phyloP scores from a whole-genome alignment of 1,284 basidiomycete genomes.

The Puccinia sorghi region DNA sequence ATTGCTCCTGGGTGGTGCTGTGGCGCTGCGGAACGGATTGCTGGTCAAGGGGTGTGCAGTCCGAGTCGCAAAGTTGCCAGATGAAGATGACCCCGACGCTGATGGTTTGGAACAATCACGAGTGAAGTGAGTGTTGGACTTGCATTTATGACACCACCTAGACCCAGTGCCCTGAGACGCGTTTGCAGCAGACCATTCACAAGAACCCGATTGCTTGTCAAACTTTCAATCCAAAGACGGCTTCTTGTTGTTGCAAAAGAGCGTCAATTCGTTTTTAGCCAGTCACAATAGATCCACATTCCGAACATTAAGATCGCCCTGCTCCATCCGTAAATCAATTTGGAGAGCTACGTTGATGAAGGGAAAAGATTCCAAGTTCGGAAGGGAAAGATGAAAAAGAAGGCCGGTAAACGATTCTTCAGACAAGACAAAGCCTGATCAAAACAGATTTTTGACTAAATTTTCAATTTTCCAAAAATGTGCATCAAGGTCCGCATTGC shows the following conservation, averaged over 20 bases:
- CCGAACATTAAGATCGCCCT: neutral
- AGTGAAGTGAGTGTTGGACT: neutral
- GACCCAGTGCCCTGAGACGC: too few relatives aligned
- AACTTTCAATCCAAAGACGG: too few relatives aligned
- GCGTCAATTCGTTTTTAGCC: neutral
- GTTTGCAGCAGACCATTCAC: too few relatives aligned
- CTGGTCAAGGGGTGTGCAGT: neutral
- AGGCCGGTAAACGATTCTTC: too few relatives aligned
- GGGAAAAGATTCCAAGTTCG: neutral
- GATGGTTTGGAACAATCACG: neutral
- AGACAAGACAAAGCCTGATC: too few relatives aligned
- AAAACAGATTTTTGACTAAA: too few relatives aligned
- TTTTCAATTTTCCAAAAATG: too few relatives aligned
- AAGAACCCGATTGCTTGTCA: too few relatives aligned
- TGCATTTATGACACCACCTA: neutral
- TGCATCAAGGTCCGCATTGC: too few relatives aligned
- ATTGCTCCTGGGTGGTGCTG: neutral
- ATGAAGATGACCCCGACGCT: neutral
- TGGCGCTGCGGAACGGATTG: neutral
- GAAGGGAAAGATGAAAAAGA: conserved; percentile 10
- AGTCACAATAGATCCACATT: neutral
- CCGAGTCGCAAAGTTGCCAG: neutral
- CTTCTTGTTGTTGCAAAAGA: neutral
- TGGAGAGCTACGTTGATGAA: neutral
- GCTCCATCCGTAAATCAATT: neutral